Base-by-base conservation (phyloP, 768 basidiomycete genomes). In the Russula vinacea region DNA sequence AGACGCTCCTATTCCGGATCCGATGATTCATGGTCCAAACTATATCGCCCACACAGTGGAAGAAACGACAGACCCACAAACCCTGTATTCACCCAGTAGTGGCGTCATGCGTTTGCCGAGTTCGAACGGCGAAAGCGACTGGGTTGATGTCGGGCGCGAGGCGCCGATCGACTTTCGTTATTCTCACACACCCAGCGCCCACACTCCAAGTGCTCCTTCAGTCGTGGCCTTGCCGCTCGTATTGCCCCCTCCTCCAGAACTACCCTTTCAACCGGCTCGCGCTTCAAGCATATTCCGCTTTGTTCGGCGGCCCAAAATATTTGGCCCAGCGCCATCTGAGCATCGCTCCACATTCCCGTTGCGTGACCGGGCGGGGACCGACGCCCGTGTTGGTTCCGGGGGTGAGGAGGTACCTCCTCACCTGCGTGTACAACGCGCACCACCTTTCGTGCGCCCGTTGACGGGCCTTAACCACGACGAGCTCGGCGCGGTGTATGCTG, bases 361-460 rank as follows among this genome's bases (percentile, higher is more conserved):
- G 64, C 78, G 87, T 49, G 70, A 69, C 6, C 73, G 73, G 42
- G 73, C 13, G 64, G 68, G 22, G 10, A 59, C 70, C 8, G 75
- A 76, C 22, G 71, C 74, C 7, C 67, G 70, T 5, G 66, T 68
- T 8, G 75, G 76, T n/a, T 71, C 74, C 19, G 53, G 53, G 26
- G 71, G 75, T n/a, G 75, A 84, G 9, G 80, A 81, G 53, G 81
- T 84, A 37, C 83, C 70, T 0, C 78, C 87, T 51, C 89, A 90
- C 72, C 74, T 89, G 57, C 86, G 88, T 35, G 72, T 89, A 19
- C 88, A 90, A 70, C 81, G 82, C 16, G 76, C 79, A 11, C 85
- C 85, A 62, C 89, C 89, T 16, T 89, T 88, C 70, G 87, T 90
- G 16, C 82, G 88, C 6, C 89, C 90, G n/a, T 75, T 84, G 44